Percentiles rank a stretch among this genome's conserved stretches.
These are phyloP conservation scores for Carnegiea gigantea DNA, from an alignment of 179 eudicot genomes.

Conservation along the genomic window DNA sequence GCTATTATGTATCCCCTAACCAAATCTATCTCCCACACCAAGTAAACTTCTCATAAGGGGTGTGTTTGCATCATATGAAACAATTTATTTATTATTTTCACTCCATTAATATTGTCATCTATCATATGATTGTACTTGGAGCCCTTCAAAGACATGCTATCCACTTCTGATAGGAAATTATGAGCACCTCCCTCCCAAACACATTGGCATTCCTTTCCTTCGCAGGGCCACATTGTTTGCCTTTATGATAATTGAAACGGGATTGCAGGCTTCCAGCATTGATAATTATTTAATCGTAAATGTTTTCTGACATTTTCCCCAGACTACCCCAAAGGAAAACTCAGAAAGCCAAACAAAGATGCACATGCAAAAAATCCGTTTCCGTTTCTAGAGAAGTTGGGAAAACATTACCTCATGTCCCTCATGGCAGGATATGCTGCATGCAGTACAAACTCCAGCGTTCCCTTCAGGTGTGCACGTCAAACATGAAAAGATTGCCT, in stretches of 20 bases:
- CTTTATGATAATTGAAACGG: no score
- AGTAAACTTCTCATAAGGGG: background rate
- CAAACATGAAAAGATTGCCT: constrained; percentile 94
- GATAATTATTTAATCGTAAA: background rate
- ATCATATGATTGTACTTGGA: no score
- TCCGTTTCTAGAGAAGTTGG: no score
- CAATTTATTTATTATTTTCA: background rate
- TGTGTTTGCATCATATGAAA: background rate
- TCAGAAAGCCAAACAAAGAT: background rate
- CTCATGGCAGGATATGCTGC: constrained; percentile 91
- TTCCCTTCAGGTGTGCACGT: constrained; percentile 97
- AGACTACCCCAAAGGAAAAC: background rate
- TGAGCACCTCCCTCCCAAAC: background rate
- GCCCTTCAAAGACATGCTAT: background rate
- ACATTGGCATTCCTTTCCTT: background rate
- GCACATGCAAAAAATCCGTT: background rate
- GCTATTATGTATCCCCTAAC: background rate
- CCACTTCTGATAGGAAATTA: background rate
- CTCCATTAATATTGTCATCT: background rate
- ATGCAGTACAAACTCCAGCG: constrained; percentile 96
- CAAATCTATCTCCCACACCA: background rate
- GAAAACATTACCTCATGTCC: constrained; percentile 82
- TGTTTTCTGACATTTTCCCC: background rate
- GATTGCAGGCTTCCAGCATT: no score
- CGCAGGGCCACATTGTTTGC: no score